Conservation (phyloP, 805 yeast species). For the Sugiyamaella americana region DNA sequence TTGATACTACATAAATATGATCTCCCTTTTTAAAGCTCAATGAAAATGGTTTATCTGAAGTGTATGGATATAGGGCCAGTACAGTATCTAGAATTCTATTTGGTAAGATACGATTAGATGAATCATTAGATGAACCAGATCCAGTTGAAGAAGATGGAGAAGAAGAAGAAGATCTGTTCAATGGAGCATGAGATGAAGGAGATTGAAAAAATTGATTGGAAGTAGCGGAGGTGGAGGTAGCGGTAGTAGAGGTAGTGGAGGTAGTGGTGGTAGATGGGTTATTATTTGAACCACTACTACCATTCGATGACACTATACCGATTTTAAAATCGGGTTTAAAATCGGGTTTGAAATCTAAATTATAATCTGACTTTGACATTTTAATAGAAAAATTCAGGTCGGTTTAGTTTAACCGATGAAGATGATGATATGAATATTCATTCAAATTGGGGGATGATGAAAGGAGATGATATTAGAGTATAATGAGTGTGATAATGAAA, state of each 20-base stretch:
- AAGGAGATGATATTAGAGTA: no score
- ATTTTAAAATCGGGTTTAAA: neutral
- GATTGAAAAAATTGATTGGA: neutral
- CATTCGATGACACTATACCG: no score
- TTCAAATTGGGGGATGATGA: no score
- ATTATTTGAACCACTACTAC: no score
- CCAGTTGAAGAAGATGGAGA: neutral
- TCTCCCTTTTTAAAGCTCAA: slow-evolving; percentile 59
- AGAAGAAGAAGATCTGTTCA: neutral
- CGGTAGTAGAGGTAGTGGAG: no score
- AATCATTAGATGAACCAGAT: neutral
- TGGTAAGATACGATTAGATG: neutral
- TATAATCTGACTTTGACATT: no score
- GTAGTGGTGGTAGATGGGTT: no score
- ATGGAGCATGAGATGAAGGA: neutral
- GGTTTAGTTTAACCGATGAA: no score
- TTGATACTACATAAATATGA: slow-evolving; percentile 59
- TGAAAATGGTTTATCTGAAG: slow-evolving; percentile 44
- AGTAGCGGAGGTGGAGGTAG: neutral
- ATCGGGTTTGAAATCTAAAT: neutral
- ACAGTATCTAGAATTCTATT: slow-evolving; percentile 43
- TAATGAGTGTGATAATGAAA: no score
- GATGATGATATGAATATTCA: no score
- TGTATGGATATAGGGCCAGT: slow-evolving; percentile 49
- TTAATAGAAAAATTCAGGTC: no score